Evolutionary conservation across 306 rosid genomes (phyloP).

Genomic region (Prunus kanzakura): DNA sequence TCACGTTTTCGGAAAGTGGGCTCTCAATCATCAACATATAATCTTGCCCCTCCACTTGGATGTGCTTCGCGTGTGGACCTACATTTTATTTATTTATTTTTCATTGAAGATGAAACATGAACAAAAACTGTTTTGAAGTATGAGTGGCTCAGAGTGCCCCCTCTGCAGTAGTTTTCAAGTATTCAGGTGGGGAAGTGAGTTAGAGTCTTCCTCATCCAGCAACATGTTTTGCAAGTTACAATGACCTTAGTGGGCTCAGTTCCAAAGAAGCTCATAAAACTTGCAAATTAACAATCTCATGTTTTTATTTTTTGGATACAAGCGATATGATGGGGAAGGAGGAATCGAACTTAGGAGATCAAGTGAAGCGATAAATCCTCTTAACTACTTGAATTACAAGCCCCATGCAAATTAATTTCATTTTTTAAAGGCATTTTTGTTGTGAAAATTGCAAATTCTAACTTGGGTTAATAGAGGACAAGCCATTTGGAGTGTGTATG

Average conservation of each 20-base stretch:
- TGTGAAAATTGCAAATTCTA: not conserved
- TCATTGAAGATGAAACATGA: not conserved
- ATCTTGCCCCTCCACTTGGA: slow-evolving; percentile 12
- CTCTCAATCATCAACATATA: not conserved
- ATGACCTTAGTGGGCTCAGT: slow-evolving; percentile 11
- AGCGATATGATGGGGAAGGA: no score
- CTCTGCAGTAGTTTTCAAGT: slow-evolving; percentile 3
- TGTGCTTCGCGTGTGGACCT: slow-evolving; percentile 20
- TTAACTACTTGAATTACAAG: no score
- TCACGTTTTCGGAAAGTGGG: slow-evolving; percentile 16
- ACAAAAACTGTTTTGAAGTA: not conserved
- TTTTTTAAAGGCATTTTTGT: not conserved
- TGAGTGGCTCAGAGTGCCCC: not conserved
- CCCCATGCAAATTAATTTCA: not conserved
- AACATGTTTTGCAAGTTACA: slow-evolving; percentile 21
- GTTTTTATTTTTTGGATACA: no score
- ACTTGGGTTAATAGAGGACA: not conserved
- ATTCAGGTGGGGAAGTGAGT: not conserved
- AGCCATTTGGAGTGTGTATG: not conserved
- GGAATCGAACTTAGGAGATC: no score
- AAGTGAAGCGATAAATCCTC: no score
- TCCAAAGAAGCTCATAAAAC: not conserved
- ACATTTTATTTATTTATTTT: not conserved
- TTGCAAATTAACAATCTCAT: no score
- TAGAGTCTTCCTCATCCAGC: slow-evolving; percentile 9